Conservation (phyloP, 495 filamentous ascomycete species). For the Thozetella sp. region DNA sequence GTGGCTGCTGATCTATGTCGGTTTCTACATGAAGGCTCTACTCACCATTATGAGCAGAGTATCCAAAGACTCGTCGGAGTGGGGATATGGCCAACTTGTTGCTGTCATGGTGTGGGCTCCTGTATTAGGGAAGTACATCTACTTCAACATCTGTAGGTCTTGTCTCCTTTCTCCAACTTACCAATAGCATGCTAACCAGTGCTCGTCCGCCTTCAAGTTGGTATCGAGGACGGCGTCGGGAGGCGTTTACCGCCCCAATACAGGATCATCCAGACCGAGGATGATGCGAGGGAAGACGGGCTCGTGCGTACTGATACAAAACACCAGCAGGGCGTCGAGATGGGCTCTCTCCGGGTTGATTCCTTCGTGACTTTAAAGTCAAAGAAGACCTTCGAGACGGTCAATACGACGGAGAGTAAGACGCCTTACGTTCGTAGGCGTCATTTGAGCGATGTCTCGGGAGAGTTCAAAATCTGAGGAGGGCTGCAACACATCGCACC, state of each 20-base stretch:
- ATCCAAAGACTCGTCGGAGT: neutral
- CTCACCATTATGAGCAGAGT: neutral
- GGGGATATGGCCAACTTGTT: neutral
- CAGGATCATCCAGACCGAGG: neutral
- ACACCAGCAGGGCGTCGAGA: neutral
- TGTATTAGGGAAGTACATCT: neutral
- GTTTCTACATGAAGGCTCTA: neutral
- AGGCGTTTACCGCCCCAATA: neutral
- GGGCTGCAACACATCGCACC: no score
- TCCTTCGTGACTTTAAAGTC: neutral
- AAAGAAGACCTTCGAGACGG: neutral
- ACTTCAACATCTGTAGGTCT: neutral
- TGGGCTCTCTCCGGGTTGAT: neutral
- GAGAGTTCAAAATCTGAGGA: neutral
- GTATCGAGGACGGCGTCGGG: neutral
- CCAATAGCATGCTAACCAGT: neutral
- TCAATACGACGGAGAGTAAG: neutral
- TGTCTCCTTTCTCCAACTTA: neutral
- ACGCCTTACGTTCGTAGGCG: neutral
- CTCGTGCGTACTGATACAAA: neutral
- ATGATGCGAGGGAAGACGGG: neutral
- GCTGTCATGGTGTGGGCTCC: neutral
- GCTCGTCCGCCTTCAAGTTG: neutral
- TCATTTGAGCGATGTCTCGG: neutral
- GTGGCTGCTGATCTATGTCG: neutral